Conservation (phyloP, 192 early-diverging fungal genomes). For the Rhizoclosmatium sp. region DNA sequence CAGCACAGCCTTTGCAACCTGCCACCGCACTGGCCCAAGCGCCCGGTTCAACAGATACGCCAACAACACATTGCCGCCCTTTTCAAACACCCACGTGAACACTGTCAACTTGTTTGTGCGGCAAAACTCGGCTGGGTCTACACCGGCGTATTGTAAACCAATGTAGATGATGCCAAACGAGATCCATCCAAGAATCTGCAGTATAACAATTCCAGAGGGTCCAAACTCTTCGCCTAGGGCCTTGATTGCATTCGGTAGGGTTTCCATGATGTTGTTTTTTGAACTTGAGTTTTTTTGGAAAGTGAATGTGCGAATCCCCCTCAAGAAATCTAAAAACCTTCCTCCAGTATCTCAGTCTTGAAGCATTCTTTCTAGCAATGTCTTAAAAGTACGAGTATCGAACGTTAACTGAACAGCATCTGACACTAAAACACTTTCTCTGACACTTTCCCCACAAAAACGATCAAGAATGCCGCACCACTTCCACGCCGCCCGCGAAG, state of each 20-base stretch:
- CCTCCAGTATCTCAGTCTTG: no score
- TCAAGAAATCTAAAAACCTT: no score
- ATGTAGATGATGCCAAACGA: background rate
- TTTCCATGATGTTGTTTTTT: background rate
- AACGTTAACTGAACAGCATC: no score
- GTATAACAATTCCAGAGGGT: background rate
- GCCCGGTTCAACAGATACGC: background rate
- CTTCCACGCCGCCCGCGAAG: no score
- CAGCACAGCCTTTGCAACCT: conserved; percentile 16
- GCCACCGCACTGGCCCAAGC: background rate
- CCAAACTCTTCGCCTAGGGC: background rate
- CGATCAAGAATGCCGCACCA: no score
- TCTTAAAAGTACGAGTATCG: no score
- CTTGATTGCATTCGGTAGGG: background rate
- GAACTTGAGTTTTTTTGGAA: background rate
- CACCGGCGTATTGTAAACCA: background rate
- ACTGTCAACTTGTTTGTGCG: background rate
- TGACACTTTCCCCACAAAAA: no score
- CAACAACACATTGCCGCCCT: background rate
- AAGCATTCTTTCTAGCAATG: no score
- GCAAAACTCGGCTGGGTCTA: background rate
- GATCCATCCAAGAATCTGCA: conserved; percentile 19
- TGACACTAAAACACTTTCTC: no score
- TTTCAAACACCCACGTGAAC: background rate
- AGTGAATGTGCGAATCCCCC: no score